Evolutionary conservation across 805 yeast species (phyloP).

Genomic region (Vanderwaltozyma tropicalis): DNA sequence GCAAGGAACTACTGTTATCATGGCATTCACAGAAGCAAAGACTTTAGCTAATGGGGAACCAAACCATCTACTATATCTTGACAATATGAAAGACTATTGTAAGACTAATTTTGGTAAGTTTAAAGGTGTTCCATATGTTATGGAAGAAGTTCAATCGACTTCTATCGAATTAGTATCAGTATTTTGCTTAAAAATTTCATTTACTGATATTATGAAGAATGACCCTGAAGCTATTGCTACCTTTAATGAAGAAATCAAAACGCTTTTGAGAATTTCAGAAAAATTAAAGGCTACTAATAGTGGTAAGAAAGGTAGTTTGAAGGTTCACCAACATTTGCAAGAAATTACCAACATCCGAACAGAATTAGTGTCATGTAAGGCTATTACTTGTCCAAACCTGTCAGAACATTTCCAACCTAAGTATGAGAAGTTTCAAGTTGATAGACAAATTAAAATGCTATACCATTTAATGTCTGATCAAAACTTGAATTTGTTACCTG

Average conservation of each 20-base stretch:
- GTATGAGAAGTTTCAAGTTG: constrained; percentile 36
- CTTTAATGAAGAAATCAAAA: constrained; percentile 16
- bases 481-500: constrained; percentile 82
- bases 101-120: constrained; percentile 18
- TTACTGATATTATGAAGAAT: constrained; percentile 20
- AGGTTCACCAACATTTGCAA: constrained; percentile 21
- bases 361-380: constrained; percentile 11
- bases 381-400: constrained; percentile 35
- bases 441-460: constrained; percentile 42
- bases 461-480: constrained; percentile 69
- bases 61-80: constrained; percentile 29
- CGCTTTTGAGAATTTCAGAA: constrained; percentile 14
- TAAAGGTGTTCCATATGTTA: constrained; percentile 24
- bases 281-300: constrained; percentile 18
- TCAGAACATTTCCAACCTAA: constrained; percentile 35
- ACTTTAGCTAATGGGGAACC: constrained; percentile 21
- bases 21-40: constrained; percentile 27
- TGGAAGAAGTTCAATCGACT: constrained; percentile 21
- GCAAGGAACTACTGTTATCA: constrained; percentile 16
- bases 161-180: constrained; percentile 25
- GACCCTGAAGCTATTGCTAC: constrained; percentile 18
- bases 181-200: constrained; percentile 17
- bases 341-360: constrained; percentile 21
- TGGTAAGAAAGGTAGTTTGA: constrained; percentile 23
- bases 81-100: constrained; percentile 22